Conservation (phyloP, 2,329 filamentous ascomycete genomes). For the Raffaelea ambrosiae region DNA sequence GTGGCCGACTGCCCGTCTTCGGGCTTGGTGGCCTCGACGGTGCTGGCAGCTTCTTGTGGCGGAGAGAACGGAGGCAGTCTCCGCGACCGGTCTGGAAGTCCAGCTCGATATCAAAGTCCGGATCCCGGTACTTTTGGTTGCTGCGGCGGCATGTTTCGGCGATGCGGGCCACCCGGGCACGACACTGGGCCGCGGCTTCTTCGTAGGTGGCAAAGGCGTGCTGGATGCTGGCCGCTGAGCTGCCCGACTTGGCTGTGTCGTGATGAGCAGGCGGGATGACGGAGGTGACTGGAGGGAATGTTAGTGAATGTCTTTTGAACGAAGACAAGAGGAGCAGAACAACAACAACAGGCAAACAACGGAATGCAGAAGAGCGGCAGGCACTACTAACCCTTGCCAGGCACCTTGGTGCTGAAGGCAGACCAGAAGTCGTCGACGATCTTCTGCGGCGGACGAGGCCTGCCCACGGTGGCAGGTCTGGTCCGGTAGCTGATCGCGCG, state of each 20-base stretch:
- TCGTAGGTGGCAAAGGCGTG: conserved; percentile 48
- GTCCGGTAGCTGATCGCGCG: neutral
- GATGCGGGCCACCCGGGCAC: conserved; percentile 53
- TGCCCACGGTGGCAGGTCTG: neutral
- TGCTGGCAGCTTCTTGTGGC: too few relatives aligned
- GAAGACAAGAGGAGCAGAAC: too few relatives aligned
- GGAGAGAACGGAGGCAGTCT: conserved; percentile 33
- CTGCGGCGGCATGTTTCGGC: conserved; percentile 60
- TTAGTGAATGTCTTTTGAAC: too few relatives aligned
- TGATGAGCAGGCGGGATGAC: conserved; percentile 46
- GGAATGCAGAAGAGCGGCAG: too few relatives aligned
- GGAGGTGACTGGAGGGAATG: conserved; percentile 44
- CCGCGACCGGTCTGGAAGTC: conserved; percentile 55
- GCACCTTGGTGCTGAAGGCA: conserved; percentile 60
- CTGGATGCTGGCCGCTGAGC: too few relatives aligned
- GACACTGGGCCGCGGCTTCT: conserved; percentile 61
- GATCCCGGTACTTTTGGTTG: conserved; percentile 80
- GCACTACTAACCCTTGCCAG: conserved; percentile 50
- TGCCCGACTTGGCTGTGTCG: neutral
- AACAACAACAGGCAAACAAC: too few relatives aligned
- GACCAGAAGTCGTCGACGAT: conserved; percentile 66
- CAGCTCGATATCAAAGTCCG: conserved; percentile 77
- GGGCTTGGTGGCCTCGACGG: too few relatives aligned
- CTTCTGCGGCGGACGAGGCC: conserved; percentile 46
- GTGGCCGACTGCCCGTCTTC: too few relatives aligned